Conservation (phyloP, 805 yeast genomes). For the Suhomyces tanzawaensis region DNA sequence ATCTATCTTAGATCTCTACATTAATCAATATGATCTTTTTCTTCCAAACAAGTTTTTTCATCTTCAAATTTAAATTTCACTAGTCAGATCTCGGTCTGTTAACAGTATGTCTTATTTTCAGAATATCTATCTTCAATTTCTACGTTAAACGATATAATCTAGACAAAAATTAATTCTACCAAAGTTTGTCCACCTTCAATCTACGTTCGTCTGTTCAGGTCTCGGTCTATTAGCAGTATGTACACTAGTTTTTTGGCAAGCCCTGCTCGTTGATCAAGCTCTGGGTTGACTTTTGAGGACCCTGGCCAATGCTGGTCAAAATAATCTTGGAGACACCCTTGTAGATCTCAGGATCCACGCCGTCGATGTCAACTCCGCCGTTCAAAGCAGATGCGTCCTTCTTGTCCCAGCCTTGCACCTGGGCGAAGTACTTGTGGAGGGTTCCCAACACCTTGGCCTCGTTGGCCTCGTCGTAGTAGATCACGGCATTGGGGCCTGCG, state of each 20-base stretch:
- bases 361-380: slow-evolving; percentile 30
- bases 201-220: too few species aligned
- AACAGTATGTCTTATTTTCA: too few species aligned
- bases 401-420: slow-evolving; percentile 68
- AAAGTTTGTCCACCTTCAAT: too few species aligned
- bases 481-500: slow-evolving; percentile 98
- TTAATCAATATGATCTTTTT: too few species aligned
- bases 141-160: too few species aligned
- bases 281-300: slow-evolving; percentile 65
- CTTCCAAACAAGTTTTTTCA: too few species aligned
- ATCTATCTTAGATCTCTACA: too few species aligned
- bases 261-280: slow-evolving; percentile 60
- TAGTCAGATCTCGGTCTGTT: too few species aligned
- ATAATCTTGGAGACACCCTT: slow-evolving; percentile 82
- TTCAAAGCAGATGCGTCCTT: slow-evolving; percentile 14
- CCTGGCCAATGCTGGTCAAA: slow-evolving; percentile 81
- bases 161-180: too few species aligned
- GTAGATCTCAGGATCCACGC: slow-evolving; percentile 50
- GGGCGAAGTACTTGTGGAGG: slow-evolving; percentile 56
- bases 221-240: too few species aligned
- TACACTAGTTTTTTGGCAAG: slow-evolving; percentile 50
- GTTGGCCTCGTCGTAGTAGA: slow-evolving; percentile 78
- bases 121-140: too few species aligned
- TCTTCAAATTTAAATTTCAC: too few species aligned
- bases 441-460: slow-evolving; percentile 73